Conservation (phyloP, 2,329 filamentous ascomycete genomes). For the Tolypocladium tundrense region DNA sequence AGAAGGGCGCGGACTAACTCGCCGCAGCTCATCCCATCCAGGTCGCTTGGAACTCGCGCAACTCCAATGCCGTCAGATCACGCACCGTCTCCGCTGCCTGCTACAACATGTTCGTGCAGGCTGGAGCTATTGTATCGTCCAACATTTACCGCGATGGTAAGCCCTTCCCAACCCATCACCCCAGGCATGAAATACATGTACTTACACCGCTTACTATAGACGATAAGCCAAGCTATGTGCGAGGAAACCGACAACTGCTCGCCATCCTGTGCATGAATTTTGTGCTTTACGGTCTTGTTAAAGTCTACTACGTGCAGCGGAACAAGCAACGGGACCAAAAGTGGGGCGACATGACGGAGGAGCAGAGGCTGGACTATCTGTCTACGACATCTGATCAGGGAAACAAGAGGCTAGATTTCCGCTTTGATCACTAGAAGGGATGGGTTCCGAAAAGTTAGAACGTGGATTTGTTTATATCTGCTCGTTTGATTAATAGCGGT, state of each 20-base stretch:
- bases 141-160: conserved; percentile 29
- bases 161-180: background rate
- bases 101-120: conserved; percentile 48
- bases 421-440: conserved; percentile 33
- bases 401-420: conserved; percentile 43
- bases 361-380: conserved; percentile 37
- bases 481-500: background rate
- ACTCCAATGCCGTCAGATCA: conserved; percentile 51
- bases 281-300: conserved; percentile 30
- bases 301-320: conserved; percentile 36
- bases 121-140: conserved; percentile 29
- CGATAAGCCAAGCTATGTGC: conserved; percentile 40
- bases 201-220: conserved; percentile 16
- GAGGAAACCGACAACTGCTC: conserved; percentile 39
- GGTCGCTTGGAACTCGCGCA: conserved; percentile 50
- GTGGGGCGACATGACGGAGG: conserved; percentile 32
- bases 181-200: too few relatives aligned
- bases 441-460: too few relatives aligned
- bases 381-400: conserved; percentile 41
- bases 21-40: conserved; percentile 22
- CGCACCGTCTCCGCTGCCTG: conserved; percentile 49
- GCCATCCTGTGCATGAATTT: conserved; percentile 37
- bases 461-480: background rate
- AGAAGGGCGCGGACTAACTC: conserved; percentile 1
- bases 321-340: conserved; percentile 31